These are phyloP conservation scores for Lasiodiplodia citricola DNA, from an alignment of 2,329 filamentous ascomycete genomes.

Conservation along the genomic window DNA sequence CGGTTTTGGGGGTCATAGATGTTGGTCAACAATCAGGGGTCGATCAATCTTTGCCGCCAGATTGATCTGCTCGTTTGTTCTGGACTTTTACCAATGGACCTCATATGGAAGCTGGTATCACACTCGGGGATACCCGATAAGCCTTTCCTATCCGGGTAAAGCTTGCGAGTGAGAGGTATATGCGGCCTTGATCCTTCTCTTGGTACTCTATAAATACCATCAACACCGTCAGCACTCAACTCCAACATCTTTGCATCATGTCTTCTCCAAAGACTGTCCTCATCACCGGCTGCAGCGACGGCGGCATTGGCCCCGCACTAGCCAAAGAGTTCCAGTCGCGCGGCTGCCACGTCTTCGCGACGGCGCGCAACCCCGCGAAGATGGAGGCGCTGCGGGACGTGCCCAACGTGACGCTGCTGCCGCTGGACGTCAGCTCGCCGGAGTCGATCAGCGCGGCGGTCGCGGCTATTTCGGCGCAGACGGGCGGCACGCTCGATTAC, in stretches of 20 bases:
- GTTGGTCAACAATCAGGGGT: too few relatives aligned
- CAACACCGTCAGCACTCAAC: background rate
- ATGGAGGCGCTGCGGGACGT: slow-evolving; percentile 34
- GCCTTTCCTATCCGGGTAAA: background rate
- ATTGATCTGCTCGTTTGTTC: too few relatives aligned
- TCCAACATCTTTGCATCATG: background rate
- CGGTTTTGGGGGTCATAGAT: too few relatives aligned
- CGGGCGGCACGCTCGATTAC: slow-evolving; percentile 19
- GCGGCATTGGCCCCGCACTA: slow-evolving; percentile 50
- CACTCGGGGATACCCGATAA: too few relatives aligned
- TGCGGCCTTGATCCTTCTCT: background rate
- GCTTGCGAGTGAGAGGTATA: background rate
- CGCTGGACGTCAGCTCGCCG: slow-evolving; percentile 29
- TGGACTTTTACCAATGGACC: too few relatives aligned
- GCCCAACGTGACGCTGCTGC: slow-evolving; percentile 27
- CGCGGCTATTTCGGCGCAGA: background rate
- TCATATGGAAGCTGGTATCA: too few relatives aligned
- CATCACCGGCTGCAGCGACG: slow-evolving; percentile 39
- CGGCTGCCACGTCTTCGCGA: slow-evolving; percentile 51
- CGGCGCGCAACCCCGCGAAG: slow-evolving; percentile 45
- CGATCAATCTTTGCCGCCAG: too few relatives aligned
- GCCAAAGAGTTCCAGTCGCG: slow-evolving; percentile 44
- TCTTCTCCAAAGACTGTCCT: slow-evolving; percentile 29
- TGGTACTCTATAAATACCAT: background rate
- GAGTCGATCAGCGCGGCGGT: background rate